These are phyloP conservation scores for Sporisorium reilianum DNA, from an alignment of 1,284 basidiomycete genomes.

Conservation along the genomic window DNA sequence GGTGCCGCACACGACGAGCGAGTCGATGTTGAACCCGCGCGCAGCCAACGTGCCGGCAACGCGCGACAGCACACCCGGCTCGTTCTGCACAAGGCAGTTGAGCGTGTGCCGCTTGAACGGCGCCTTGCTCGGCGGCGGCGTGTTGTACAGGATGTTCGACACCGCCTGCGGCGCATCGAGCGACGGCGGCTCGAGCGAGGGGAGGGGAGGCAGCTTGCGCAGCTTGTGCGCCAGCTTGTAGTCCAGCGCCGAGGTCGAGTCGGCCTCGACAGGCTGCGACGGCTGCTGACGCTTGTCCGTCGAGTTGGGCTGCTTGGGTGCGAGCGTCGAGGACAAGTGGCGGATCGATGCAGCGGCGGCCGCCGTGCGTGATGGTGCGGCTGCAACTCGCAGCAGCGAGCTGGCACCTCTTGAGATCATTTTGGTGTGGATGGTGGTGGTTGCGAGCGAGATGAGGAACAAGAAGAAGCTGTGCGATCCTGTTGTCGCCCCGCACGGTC, in stretches of 20 bases:
- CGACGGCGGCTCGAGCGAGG: constrained; percentile 63
- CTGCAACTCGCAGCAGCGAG: constrained; percentile 37
- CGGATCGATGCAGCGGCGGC: constrained; percentile 6
- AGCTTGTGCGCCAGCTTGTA: constrained; percentile 81
- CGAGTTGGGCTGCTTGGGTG: constrained; percentile 28
- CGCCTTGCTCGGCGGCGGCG: constrained; percentile 88
- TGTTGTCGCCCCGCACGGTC: constrained; percentile 21
- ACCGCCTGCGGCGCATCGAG: constrained; percentile 68
- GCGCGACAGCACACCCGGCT: constrained; percentile 96
- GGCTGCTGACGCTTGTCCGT: constrained; percentile 38
- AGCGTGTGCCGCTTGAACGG: constrained; percentile 98
- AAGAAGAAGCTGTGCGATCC: not conserved
- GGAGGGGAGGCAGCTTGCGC: constrained; percentile 67
- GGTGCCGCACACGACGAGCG: constrained; percentile 96
- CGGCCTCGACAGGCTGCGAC: constrained; percentile 29
- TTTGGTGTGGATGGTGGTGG: constrained; percentile 8
- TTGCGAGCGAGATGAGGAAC: constrained; percentile 4
- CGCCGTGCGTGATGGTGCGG: not conserved
- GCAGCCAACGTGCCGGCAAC: constrained; percentile 97
- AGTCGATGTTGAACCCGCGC: constrained; percentile 97
- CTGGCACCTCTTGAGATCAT: constrained; percentile 44
- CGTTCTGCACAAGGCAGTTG: constrained; percentile 99
- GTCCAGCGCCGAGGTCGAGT: constrained; percentile 85
- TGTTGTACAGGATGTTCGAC: constrained; percentile 75
- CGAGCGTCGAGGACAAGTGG: constrained; percentile 15